Conservation (phyloP, 495 filamentous ascomycete species). For the Darksidea phi region DNA sequence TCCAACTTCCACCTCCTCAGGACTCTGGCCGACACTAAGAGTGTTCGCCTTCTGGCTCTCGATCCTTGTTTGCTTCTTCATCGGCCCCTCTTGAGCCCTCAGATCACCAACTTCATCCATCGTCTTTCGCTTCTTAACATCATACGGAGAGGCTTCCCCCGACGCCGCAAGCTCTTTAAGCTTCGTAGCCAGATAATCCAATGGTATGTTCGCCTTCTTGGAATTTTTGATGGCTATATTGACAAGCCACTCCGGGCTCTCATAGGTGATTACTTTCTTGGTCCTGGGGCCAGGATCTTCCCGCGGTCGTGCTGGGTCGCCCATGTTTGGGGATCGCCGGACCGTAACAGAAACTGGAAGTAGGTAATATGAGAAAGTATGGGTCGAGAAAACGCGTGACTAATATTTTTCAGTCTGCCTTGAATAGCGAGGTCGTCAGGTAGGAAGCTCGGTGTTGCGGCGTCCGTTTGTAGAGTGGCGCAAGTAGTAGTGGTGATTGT, state of each 20-base stretch:
- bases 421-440: too few relatives aligned
- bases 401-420: too few relatives aligned
- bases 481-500: too few relatives aligned
- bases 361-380: too few relatives aligned
- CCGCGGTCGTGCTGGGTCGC: too few relatives aligned
- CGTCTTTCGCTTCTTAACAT: too few relatives aligned
- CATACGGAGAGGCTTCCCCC: neutral
- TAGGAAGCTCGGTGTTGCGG: too few relatives aligned
- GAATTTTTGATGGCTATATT: neutral
- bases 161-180: neutral
- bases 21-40: neutral
- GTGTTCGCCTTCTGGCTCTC: neutral
- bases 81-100: neutral
- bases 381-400: too few relatives aligned
- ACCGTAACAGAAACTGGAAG: too few relatives aligned
- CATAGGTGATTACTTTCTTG: neutral
- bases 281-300: neutral
- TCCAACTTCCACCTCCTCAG: neutral
- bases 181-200: neutral
- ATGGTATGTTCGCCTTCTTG: neutral
- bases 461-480: too few relatives aligned
- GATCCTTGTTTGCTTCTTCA: neutral
- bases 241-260: too few relatives aligned
- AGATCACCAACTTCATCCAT: neutral
- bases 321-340: too few relatives aligned